Evolutionary conservation across 805 yeast species (phyloP).

Genomic region (Grigorovia jiainica): DNA sequence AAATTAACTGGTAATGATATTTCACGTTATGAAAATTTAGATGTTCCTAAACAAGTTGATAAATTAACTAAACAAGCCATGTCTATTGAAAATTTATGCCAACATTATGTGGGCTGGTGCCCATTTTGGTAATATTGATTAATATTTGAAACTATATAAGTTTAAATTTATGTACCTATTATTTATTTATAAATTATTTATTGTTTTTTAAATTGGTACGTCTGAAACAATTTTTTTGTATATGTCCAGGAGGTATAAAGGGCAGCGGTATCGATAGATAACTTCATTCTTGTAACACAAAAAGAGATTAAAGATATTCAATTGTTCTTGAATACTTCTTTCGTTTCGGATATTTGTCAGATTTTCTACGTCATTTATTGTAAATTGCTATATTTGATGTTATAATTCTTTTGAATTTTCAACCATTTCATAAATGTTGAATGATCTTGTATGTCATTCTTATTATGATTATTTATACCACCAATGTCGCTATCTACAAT

Average conservation of each 20-base stretch:
- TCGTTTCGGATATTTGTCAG: no score
- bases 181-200: slow-evolving; percentile 1
- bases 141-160: no score
- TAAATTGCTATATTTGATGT: slow-evolving; percentile 12
- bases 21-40: slow-evolving; percentile 56
- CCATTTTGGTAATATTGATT: slow-evolving; percentile 96
- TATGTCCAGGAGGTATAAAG: no score
- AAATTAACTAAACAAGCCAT: slow-evolving; percentile 91
- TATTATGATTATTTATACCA: neutral
- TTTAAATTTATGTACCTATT: neutral
- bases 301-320: no score
- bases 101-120: slow-evolving; percentile 98
- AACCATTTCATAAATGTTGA: slow-evolving; percentile 41
- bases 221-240: no score
- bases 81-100: slow-evolving; percentile 87
- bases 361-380: no score
- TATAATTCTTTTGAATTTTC: slow-evolving; percentile 11
- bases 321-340: no score
- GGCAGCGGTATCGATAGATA: no score
- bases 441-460: slow-evolving; percentile 14
- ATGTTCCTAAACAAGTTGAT: slow-evolving; percentile 85
- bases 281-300: no score
- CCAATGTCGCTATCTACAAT: slow-evolving; percentile 7
- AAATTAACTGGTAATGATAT: slow-evolving; percentile 91
- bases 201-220: no score